Base-by-base conservation (phyloP, 73 alveolate species). In the Paramecium caudatum region DNA sequence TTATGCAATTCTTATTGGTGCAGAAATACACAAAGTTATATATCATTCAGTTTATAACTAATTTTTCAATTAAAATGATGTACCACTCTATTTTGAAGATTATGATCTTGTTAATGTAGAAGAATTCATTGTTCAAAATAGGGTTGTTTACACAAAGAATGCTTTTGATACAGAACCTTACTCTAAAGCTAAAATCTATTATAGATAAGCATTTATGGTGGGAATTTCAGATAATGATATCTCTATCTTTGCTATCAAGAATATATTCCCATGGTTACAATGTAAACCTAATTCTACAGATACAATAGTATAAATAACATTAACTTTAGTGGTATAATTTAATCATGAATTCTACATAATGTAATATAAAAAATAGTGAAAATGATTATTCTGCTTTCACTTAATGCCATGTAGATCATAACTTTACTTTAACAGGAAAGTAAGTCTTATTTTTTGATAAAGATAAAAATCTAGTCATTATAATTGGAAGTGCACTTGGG, bases 111-210 rank as follows among this genome's bases (percentile, higher is more conserved):
- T 36, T 36, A 45, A 74, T 43, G 88, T 74, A 3, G 88, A 74
- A 16, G 88, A 74, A 45, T 41, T 74, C 34, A 43, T 30, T 21
- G 43, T 43, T 12, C n/a, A 15, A 21, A 21, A 19, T n/a, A 9
- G 4, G 6, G 25, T 15, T 15, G 6, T 41, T 15, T 74, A 74
- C 15, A 74, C 36, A 16, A 5, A 41, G 21, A 45, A 39, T 41
- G 88, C 88, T 13, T 37, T 74, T 10, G 88, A 74, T 74, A 21
- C 15, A 21, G 88, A 74, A 74, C 88, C 88, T 6, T 74, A 41
- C 12, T 19, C 17, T 13, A 74, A 74, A 16, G 70, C 68, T 37
- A 23, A 33, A 8, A 74, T 74, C 4, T 45, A 74, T 27, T 74
- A 74, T 10, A 37, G 43, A 39, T 74, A 74, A 74, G 62, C 88